Evolutionary conservation across 1,284 basidiomycete species (phyloP), one percentile per base, ranked within the genome.

Genomic region (Wolfiporia cocos): DNA sequence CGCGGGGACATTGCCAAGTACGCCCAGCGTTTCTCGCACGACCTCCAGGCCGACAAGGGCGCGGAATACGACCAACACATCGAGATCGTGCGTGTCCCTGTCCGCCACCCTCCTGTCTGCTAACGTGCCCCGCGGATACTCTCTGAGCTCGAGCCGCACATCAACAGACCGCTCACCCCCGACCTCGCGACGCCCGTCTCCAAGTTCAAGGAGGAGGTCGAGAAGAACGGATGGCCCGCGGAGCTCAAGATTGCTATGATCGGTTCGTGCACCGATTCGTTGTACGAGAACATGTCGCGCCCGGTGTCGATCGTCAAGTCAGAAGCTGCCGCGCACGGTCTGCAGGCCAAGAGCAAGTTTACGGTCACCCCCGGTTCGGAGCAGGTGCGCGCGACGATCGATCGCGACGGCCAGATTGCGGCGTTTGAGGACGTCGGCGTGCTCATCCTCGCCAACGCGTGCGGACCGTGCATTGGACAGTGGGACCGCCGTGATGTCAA

Each of bases 181-280:
- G 92, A 94, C 76, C 80, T 95, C 56, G 92, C 92, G 45, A 95
- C 94, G 46, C 90, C 95, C 50, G 79, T 99, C 61, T 98, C 95
- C 65, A 88, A 95, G 75, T 97, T 99, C 63, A 88, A 89, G 49
- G 71, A 76, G 41, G 92, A 83, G 57, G 92, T 92, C 56, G 92
- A 92, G 80, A 86, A 92, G 75, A 96, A 98, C 75, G 76, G 79
- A 66, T 99, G 96, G 95, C 95, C 95, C 37, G 72, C 82, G 49
- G 95, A 99, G 66, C 85, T 99, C 73, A 94, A 92, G 74, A 96
- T 98, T 58, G 91, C 82, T 49, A 82, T 99, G 46, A 99, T 99
- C 63, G 95, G 96, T 47, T 99, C 96, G 39, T 99, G 95, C 87
- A 99, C 96, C 66, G 99, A 99, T 82, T 99, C 95, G 39, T 99